Evolutionary conservation across 345 rosid species (phyloP).

Genomic region (Nephelium lappaceum): DNA sequence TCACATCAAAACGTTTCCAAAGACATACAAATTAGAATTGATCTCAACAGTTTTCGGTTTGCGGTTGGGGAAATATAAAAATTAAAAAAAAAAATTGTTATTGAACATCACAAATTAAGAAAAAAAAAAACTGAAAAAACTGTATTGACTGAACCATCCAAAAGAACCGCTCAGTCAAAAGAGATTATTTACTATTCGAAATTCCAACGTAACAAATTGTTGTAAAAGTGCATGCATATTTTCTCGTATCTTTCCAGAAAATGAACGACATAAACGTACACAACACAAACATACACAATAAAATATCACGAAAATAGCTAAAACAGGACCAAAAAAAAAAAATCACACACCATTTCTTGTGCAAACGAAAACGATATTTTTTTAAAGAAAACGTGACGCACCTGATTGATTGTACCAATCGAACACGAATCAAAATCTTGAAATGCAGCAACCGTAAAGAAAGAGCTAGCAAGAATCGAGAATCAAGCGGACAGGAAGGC

Average conservation of each 20-base stretch:
- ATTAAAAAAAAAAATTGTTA: constrained; percentile 20
- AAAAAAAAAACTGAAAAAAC: constrained; percentile 27
- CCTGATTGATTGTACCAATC: constrained; percentile 13
- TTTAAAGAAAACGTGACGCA: neutral
- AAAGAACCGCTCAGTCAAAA: constrained; percentile 3
- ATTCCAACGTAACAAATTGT: neutral
- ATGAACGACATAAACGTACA: neutral
- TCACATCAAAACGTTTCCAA: constrained; percentile 32
- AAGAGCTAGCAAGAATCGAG: no score
- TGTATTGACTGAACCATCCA: constrained; percentile 17
- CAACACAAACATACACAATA: neutral
- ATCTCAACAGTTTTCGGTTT: constrained; percentile 16
- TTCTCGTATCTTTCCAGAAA: neutral
- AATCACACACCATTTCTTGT: constrained; percentile 22
- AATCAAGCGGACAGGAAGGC: no score
- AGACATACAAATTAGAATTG: constrained; percentile 22
- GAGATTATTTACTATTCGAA: no score
- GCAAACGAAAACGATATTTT: neutral
- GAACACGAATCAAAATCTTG: constrained; percentile 14
- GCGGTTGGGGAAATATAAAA: constrained; percentile 20
- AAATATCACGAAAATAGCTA: no score
- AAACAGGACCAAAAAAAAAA: no score
- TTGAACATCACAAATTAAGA: no score
- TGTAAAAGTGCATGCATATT: constrained; percentile 5
- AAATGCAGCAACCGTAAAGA: constrained; percentile 21